Percentiles rank a stretch among this genome's conserved stretches.
These are phyloP conservation scores for Pseudomicrostroma phylloplanum DNA, from an alignment of 1,284 basidiomycete genomes.

Conservation along the genomic window DNA sequence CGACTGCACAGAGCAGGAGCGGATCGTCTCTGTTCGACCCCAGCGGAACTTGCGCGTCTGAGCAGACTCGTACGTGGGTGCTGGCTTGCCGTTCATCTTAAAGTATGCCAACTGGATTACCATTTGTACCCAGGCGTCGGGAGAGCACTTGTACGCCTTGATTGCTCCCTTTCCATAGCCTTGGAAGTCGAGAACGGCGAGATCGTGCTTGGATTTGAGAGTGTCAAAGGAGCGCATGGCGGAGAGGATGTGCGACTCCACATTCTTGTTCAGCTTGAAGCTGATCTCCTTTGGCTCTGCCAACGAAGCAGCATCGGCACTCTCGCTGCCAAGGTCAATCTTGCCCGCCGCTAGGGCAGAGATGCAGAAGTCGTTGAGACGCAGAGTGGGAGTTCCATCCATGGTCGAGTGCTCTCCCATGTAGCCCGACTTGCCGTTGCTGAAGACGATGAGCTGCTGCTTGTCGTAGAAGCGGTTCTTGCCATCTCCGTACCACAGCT, in stretches of 20 bases:
- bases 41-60: constrained; percentile 89
- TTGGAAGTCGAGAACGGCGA: constrained; percentile 77
- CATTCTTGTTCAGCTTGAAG: constrained; percentile 64
- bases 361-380: constrained; percentile 89
- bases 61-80: constrained; percentile 84
- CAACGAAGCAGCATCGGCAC: constrained; percentile 55
- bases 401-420: constrained; percentile 91
- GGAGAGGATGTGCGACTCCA: constrained; percentile 56
- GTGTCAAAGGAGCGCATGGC: constrained; percentile 68
- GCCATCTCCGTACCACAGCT: constrained; percentile 84
- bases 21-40: constrained; percentile 90
- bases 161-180: constrained; percentile 84
- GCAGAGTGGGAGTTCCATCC: constrained; percentile 91
- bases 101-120: constrained; percentile 92
- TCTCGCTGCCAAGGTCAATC: constrained; percentile 58
- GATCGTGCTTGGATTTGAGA: constrained; percentile 71
- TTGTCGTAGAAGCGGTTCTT: constrained; percentile 95
- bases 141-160: constrained; percentile 81
- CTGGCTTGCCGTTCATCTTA: constrained; percentile 69
- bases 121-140: constrained; percentile 89
- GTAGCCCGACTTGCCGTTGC: constrained; percentile 92
- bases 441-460: constrained; percentile 63
- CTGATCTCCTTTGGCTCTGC: constrained; percentile 64
- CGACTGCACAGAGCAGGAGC: constrained; percentile 74
- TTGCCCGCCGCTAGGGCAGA: constrained; percentile 72